Conservation (phyloP, 1,284 basidiomycete genomes). For the Marasmius fiardii region DNA sequence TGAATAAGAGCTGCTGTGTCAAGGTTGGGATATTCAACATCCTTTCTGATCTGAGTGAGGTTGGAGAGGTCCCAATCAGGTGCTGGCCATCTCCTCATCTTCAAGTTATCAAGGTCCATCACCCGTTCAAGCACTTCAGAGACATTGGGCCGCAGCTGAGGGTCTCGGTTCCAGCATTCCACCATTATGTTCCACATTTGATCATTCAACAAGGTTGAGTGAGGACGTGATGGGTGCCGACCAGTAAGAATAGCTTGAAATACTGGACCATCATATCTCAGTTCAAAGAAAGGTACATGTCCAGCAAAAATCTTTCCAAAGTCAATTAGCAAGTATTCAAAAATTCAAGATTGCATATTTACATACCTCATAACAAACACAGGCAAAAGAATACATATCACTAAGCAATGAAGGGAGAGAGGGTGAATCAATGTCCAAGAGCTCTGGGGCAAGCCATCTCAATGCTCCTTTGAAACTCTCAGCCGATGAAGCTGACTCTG, state of each 20-base stretch:
- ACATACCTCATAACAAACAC: conserved; percentile 2
- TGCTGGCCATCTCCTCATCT: too few species aligned
- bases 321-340: background rate
- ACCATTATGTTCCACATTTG: background rate
- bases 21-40: too few species aligned
- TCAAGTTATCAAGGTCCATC: too few species aligned
- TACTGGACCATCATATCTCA: background rate
- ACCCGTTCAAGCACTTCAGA: background rate
- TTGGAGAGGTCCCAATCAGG: too few species aligned
- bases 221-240: background rate
- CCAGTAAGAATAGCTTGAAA: background rate
- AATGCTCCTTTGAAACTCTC: background rate
- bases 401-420: background rate
- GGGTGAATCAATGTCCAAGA: background rate
- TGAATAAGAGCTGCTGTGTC: too few species aligned
- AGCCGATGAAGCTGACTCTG: background rate
- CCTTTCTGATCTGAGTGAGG: too few species aligned
- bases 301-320: background rate
- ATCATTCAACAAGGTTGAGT: background rate
- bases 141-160: background rate
- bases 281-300: background rate
- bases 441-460: conserved; percentile 1
- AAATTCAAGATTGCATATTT: background rate
- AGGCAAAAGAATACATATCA: background rate
- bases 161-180: background rate